phyloP scores from a whole-genome alignment of 805 yeast species.

The Komagataella populi region DNA sequence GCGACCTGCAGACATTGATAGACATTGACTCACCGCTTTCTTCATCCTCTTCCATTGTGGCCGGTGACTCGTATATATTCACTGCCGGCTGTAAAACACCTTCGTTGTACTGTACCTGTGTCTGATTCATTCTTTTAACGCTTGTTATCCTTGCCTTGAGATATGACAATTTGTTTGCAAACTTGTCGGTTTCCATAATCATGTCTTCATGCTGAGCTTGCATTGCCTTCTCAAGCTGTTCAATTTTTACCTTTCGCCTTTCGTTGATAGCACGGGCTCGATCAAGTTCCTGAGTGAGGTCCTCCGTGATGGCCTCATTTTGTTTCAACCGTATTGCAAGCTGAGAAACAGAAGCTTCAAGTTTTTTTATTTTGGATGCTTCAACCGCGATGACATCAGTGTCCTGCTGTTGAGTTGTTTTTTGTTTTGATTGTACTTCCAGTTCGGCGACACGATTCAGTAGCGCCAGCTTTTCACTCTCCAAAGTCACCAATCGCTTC shows the following conservation, averaged over 20 bases:
- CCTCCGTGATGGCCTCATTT: slow-evolving; percentile 8
- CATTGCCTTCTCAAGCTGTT: slow-evolving; percentile 34
- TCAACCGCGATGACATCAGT: not conserved
- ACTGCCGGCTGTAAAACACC: not conserved
- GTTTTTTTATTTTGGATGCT: not conserved
- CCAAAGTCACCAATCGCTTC: slow-evolving; percentile 6
- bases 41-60: not conserved
- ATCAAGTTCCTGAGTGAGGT: slow-evolving; percentile 40
- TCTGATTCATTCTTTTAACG: slow-evolving; percentile 8
- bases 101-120: not conserved
- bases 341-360: not conserved
- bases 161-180: slow-evolving; percentile 27
- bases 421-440: not conserved
- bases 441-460: slow-evolving; percentile 1
- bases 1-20: not conserved
- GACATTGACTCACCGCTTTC: not conserved
- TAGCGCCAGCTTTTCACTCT: slow-evolving; percentile 1
- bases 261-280: slow-evolving; percentile 43
- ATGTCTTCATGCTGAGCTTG: slow-evolving; percentile 36
- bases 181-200: slow-evolving; percentile 31
- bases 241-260: slow-evolving; percentile 42
- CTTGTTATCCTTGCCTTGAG: slow-evolving; percentile 13
- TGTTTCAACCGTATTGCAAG: not conserved
- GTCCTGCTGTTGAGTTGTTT: not conserved
- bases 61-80: not conserved